A percentile compares a stretch with the other conserved stretches of the same genome.
Conservation (phyloP, 495 filamentous ascomycete species). For the Neurospora sp. region DNA sequence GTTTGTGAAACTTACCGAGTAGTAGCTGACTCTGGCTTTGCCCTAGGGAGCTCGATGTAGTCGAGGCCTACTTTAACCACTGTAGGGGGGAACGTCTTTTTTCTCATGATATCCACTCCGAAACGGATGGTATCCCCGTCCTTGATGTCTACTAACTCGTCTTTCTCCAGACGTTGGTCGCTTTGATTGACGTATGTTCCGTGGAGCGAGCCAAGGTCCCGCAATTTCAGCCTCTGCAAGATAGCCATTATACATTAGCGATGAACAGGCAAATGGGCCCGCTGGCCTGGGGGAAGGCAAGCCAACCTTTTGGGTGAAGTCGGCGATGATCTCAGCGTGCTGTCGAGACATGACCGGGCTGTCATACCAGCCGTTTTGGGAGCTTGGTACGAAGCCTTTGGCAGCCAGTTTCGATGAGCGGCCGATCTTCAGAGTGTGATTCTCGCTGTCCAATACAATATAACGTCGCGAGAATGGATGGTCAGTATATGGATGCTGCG, state of each 20-base stretch:
- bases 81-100: constrained; percentile 30
- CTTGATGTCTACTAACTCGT: constrained; percentile 4
- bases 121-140: constrained; percentile 37
- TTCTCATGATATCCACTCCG: constrained; percentile 34
- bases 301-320: constrained; percentile 34
- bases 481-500: not conserved
- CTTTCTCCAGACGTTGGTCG: constrained; percentile 1
- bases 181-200: constrained; percentile 37
- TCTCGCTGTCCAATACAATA: constrained; percentile 17
- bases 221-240: constrained; percentile 30
- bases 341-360: constrained; percentile 72
- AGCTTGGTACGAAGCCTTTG: constrained; percentile 25
- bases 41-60: not conserved
- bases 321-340: constrained; percentile 53
- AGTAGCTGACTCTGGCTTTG: constrained; percentile 1
- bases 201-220: constrained; percentile 46
- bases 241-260: constrained; percentile 2
- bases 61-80: constrained; percentile 13
- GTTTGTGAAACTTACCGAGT: not conserved
- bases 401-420: constrained; percentile 27
- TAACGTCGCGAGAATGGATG: constrained; percentile 8
- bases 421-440: constrained; percentile 23
- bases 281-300: not conserved
- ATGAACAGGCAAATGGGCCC: not conserved
- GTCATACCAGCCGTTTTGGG: constrained; percentile 64